phyloP scores from a whole-genome alignment of 2,329 filamentous ascomycete genomes.

The Fusarium sp. region DNA sequence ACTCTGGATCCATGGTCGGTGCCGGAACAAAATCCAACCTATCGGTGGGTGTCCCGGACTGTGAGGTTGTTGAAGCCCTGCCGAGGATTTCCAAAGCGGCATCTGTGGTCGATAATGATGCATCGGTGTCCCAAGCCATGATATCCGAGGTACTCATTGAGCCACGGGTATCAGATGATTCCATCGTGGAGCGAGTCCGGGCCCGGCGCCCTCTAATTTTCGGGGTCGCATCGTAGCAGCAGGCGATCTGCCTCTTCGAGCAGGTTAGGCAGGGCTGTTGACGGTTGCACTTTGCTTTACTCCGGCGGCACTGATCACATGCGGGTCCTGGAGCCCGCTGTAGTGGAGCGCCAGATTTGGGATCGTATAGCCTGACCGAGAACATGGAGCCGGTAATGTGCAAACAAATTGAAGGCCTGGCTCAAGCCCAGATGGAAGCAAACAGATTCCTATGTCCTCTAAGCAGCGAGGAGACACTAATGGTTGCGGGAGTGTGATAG shows the following conservation, averaged over 20 bases:
- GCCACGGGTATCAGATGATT: neutral
- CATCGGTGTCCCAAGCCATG: neutral
- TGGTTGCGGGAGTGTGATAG: neutral
- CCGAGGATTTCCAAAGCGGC: neutral
- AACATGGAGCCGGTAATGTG: conserved; percentile 5
- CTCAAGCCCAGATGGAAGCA: neutral
- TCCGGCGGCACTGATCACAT: conserved; percentile 23
- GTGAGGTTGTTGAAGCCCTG: neutral
- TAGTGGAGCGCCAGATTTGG: conserved; percentile 3
- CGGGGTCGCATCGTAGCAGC: conserved; percentile 10
- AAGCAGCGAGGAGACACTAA: neutral
- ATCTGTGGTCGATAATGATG: neutral
- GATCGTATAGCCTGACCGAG: conserved; percentile 13
- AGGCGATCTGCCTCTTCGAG: neutral
- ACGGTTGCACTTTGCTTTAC: conserved; percentile 21
- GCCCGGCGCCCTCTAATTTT: conserved; percentile 2
- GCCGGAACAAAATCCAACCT: neutral
- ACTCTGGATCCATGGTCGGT: neutral
- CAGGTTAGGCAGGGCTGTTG: conserved; percentile 14
- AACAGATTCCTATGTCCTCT: neutral
- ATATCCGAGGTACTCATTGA: neutral
- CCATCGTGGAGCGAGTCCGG: neutral
- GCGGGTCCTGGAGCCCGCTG: conserved; percentile 13
- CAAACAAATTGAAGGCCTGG: neutral
- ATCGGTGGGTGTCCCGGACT: neutral